Conservation (phyloP, 2,329 filamentous ascomycete species). For the Claviceps maximensis region DNA sequence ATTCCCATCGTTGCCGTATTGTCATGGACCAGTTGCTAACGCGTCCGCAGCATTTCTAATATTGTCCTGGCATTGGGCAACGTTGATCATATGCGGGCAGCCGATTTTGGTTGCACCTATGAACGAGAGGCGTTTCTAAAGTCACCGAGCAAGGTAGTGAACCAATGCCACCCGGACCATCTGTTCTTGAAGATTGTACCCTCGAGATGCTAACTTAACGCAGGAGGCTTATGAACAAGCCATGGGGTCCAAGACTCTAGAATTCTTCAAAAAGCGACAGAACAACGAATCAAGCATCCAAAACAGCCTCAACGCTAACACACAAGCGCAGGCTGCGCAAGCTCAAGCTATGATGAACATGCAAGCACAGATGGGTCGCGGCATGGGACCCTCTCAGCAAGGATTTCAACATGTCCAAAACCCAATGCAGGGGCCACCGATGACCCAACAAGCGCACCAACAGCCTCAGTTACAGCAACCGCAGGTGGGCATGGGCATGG, state of each 20-base stretch:
- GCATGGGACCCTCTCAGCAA: slow-evolving; percentile 36
- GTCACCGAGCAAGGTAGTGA: slow-evolving; percentile 32
- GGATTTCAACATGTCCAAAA: slow-evolving; percentile 46
- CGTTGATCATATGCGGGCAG: slow-evolving; percentile 27
- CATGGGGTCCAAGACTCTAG: slow-evolving; percentile 31
- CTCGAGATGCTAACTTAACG: slow-evolving; percentile 5
- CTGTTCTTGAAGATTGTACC: background rate
- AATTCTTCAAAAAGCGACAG: slow-evolving; percentile 38
- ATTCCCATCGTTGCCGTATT: slow-evolving; percentile 9
- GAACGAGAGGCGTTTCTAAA: slow-evolving; percentile 35
- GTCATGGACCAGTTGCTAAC: slow-evolving; percentile 3
- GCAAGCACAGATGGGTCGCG: slow-evolving; percentile 38
- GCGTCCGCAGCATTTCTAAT: slow-evolving; percentile 32
- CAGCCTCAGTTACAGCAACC: slow-evolving; percentile 16
- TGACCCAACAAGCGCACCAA: slow-evolving; percentile 26
- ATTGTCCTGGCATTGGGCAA: slow-evolving; percentile 31
- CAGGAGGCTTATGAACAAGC: slow-evolving; percentile 38
- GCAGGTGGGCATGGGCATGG: slow-evolving; percentile 25
- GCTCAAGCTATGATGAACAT: slow-evolving; percentile 40
- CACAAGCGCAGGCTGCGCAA: slow-evolving; percentile 19
- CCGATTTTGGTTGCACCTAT: slow-evolving; percentile 29
- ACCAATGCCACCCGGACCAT: background rate
- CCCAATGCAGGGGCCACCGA: slow-evolving; percentile 41
- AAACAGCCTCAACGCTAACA: background rate
- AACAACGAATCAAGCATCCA: slow-evolving; percentile 35